Evolutionary conservation across 441 rosid genomes (phyloP).

Genomic region (Arabidopsis hybrid): DNA sequence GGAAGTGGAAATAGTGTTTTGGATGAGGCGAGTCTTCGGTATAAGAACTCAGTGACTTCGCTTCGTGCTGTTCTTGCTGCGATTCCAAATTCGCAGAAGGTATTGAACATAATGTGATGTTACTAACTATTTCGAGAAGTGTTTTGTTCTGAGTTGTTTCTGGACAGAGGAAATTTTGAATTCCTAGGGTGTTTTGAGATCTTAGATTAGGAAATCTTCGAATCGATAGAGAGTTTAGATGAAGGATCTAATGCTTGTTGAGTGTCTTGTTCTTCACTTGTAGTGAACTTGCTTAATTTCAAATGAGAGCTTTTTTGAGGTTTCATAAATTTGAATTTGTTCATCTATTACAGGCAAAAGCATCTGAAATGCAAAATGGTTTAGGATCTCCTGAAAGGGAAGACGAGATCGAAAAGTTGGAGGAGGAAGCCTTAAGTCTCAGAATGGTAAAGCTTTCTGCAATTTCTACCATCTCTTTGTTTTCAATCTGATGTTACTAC

Average conservation of each 20-base stretch:
- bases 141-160: neutral
- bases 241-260: conserved; percentile 16
- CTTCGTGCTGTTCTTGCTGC: conserved; percentile 14
- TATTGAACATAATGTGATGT: neutral
- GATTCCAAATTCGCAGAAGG: conserved; percentile 1
- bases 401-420: conserved; percentile 69
- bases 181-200: conserved; percentile 17
- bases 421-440: conserved; percentile 70
- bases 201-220: neutral
- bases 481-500: neutral
- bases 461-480: neutral
- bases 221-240: conserved; percentile 13
- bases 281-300: neutral
- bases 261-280: neutral
- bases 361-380: conserved; percentile 54
- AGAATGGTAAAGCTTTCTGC: conserved; percentile 60
- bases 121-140: neutral
- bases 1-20: conserved; percentile 36
- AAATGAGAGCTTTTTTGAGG: neutral
- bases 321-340: neutral
- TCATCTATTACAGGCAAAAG: conserved; percentile 54
- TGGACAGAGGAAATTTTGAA: neutral
- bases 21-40: conserved; percentile 16
- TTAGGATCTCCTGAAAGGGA: conserved; percentile 54
- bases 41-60: conserved; percentile 13